A percentile compares a stretch with the other conserved stretches of the same genome.
These are phyloP conservation scores for Lentinula lateritia DNA, from an alignment of 768 basidiomycete genomes.

Conservation along the genomic window DNA sequence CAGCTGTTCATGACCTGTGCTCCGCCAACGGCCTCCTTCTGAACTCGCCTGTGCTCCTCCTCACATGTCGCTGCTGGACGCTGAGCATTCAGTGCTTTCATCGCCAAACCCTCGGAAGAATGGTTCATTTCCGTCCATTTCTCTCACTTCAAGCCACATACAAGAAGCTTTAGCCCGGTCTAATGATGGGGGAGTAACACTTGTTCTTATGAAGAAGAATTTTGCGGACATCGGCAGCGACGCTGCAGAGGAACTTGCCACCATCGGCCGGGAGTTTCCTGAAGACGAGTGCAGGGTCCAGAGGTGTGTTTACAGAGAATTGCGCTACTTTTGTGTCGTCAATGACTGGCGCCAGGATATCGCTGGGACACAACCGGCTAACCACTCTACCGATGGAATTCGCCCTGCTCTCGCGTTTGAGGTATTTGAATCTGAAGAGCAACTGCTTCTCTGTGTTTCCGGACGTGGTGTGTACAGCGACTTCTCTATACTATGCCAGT, in stretches of 20 bases:
- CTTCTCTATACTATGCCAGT: slow-evolving; percentile 1
- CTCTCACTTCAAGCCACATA: slow-evolving; percentile 54
- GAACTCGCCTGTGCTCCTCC: neutral
- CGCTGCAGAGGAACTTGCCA: slow-evolving; percentile 74
- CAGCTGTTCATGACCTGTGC: slow-evolving; percentile 10
- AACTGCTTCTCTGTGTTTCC: slow-evolving; percentile 84
- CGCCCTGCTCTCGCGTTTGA: slow-evolving; percentile 61
- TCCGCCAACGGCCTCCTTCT: neutral
- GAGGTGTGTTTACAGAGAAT: slow-evolving; percentile 39
- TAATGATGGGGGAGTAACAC: slow-evolving; percentile 73
- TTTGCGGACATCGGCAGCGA: slow-evolving; percentile 71
- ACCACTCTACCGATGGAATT: slow-evolving; percentile 73
- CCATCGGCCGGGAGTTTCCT: slow-evolving; percentile 42
- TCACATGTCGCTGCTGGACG: slow-evolving; percentile 24
- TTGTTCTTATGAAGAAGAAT: slow-evolving; percentile 77
- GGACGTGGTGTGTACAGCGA: slow-evolving; percentile 60
- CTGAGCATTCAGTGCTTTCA: slow-evolving; percentile 21
- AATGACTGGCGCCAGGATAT: slow-evolving; percentile 48
- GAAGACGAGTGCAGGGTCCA: slow-evolving; percentile 51
- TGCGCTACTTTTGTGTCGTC: slow-evolving; percentile 8
- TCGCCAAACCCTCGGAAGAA: slow-evolving; percentile 19
- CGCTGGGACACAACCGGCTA: slow-evolving; percentile 82
- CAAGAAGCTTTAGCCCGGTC: slow-evolving; percentile 61
- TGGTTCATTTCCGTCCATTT: slow-evolving; percentile 23
- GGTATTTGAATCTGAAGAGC: slow-evolving; percentile 84